Conservation (phyloP, 202 grass and related monocot species). For the Zizania palustris region DNA sequence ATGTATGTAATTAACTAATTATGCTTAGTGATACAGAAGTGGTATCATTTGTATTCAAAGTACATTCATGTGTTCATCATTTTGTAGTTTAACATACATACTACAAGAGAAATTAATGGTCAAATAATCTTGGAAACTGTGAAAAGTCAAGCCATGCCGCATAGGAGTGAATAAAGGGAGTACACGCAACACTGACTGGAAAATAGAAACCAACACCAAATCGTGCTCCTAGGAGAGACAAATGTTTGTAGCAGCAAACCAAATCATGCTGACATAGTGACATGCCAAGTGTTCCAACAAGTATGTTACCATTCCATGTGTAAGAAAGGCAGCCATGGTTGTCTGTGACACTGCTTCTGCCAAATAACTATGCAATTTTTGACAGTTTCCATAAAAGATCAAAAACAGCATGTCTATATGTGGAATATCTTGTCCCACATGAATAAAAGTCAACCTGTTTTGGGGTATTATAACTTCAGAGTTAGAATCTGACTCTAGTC, state of each 20-base stretch:
- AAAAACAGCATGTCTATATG: neutral
- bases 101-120: neutral
- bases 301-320: neutral
- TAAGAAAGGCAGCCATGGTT: neutral
- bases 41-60: neutral
- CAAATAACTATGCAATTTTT: neutral
- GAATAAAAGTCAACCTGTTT: neutral
- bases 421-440: neutral
- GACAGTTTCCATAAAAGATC: slow-evolving; percentile 8
- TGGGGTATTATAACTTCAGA: neutral
- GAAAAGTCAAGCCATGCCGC: neutral
- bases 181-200: neutral
- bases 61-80: neutral
- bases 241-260: neutral
- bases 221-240: neutral
- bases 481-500: neutral
- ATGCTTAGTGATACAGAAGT: neutral
- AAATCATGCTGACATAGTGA: neutral
- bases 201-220: neutral
- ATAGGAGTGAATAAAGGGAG: neutral
- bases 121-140: neutral
- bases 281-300: neutral
- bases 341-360: neutral
- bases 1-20: neutral
- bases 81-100: neutral